A percentile compares a stretch with the other conserved stretches of the same genome.
These are phyloP conservation scores for Secale cereale DNA, from an alignment of 176 grass and related monocot species.

Conservation along the genomic window DNA sequence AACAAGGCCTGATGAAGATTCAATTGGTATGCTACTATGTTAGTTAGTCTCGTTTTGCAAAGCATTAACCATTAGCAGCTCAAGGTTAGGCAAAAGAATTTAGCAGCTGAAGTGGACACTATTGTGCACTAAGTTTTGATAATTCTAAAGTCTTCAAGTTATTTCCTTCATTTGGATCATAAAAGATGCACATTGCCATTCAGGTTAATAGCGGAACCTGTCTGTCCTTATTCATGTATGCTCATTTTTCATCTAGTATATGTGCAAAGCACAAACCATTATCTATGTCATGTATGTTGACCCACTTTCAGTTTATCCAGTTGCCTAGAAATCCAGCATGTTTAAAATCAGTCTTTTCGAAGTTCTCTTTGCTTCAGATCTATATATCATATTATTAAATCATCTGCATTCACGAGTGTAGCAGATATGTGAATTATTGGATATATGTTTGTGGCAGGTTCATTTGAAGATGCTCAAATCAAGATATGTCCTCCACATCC, in stretches of 20 bases:
- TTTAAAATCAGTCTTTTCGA: background rate
- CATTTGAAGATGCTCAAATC: conserved; percentile 33
- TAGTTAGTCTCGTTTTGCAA: conserved; percentile 21
- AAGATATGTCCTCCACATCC: conserved; percentile 61
- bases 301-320: background rate
- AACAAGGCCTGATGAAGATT: conserved; percentile 17
- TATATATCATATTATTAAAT: background rate
- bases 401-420: background rate
- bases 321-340: background rate
- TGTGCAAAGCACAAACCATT: background rate
- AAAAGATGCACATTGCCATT: background rate
- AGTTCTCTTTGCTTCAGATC: background rate
- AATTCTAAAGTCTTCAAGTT: background rate
- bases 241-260: background rate
- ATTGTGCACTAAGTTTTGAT: background rate
- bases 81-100: background rate
- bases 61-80: background rate
- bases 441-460: conserved; percentile 29
- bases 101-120: background rate
- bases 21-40: conserved; percentile 47
- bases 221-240: background rate
- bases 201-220: background rate
- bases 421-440: background rate
- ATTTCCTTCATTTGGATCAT: background rate
- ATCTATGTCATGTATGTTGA: conserved; percentile 4